phyloP scores from a whole-genome alignment of 2,329 filamentous ascomycete species.

The Pestalotiopsis sp. region DNA sequence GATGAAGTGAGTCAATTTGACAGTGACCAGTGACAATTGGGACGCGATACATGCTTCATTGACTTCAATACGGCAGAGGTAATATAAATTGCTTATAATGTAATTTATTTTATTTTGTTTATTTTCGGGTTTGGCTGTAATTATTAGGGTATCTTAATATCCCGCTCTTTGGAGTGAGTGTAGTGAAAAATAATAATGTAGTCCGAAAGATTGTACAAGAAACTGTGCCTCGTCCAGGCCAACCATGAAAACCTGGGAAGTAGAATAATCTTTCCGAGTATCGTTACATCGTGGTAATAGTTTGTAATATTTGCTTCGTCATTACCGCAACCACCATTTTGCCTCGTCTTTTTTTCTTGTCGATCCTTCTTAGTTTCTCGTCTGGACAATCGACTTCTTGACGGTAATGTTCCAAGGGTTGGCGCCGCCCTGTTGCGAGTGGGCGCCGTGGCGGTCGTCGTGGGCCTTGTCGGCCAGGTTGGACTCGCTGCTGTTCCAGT shows the following conservation, averaged over 20 bases:
- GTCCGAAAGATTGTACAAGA: not conserved
- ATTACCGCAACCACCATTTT: not conserved
- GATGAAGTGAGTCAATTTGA: no score
- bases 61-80: no score
- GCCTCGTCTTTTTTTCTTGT: not conserved
- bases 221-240: not conserved
- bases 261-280: not conserved
- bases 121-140: not conserved
- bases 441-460: not conserved
- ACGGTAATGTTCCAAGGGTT: conserved; percentile 19
- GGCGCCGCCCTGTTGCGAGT: not conserved
- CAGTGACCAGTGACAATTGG: no score
- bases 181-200: not conserved
- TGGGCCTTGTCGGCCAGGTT: conserved; percentile 12
- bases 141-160: not conserved
- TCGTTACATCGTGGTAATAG: not conserved
- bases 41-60: no score
- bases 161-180: not conserved
- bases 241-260: not conserved
- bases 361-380: not conserved
- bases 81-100: not conserved
- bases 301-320: not conserved
- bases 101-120: not conserved
- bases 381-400: conserved; percentile 21
- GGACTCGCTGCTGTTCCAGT: conserved; percentile 19